Percentiles rank a stretch among this genome's conserved stretches.
phyloP scores from a whole-genome alignment of 257 asterid genomes.

The Nicotiana noctiflora region DNA sequence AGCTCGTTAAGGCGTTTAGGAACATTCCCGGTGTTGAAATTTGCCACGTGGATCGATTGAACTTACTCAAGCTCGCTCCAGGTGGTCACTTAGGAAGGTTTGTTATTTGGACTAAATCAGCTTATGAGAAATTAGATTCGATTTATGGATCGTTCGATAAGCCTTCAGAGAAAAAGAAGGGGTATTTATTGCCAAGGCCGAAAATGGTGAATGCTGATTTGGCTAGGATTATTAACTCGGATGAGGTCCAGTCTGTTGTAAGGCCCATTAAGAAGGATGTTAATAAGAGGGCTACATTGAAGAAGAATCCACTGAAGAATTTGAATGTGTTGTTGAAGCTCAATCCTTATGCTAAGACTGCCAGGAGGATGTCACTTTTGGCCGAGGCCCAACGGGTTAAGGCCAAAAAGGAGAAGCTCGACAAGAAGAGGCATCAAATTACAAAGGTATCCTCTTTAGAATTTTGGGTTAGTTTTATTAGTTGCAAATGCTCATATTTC shows the following conservation, averaged over 20 bases:
- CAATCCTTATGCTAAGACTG: conserved; percentile 71
- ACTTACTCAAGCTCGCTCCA: conserved; percentile 63
- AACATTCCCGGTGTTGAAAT: conserved; percentile 73
- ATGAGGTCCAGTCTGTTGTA: conserved; percentile 87
- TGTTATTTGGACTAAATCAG: conserved; percentile 68
- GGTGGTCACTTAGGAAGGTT: conserved; percentile 87
- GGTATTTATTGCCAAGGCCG: conserved; percentile 56
- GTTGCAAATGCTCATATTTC: neutral
- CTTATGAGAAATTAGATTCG: conserved; percentile 68
- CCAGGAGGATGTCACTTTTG: conserved; percentile 71
- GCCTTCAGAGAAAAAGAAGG: conserved; percentile 61
- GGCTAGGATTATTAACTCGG: conserved; percentile 79
- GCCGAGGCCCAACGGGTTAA: conserved; percentile 76
- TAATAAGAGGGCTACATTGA: conserved; percentile 23
- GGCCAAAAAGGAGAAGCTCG: conserved; percentile 69
- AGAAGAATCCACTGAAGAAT: conserved; percentile 15
- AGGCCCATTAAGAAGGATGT: conserved; percentile 67
- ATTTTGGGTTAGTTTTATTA: no score
- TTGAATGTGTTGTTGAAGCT: conserved; percentile 45
- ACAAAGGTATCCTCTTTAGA: conserved; percentile 47
- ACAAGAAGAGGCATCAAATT: conserved; percentile 56
- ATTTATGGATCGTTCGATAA: conserved; percentile 64
- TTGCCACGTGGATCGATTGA: conserved; percentile 60
- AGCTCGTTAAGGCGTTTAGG: conserved; percentile 71
- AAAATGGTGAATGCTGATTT: conserved; percentile 86